Percentiles rank a stretch among this genome's conserved stretches.
Conservation (phyloP, 257 asterid species). For the Lycium ferocissimum region DNA sequence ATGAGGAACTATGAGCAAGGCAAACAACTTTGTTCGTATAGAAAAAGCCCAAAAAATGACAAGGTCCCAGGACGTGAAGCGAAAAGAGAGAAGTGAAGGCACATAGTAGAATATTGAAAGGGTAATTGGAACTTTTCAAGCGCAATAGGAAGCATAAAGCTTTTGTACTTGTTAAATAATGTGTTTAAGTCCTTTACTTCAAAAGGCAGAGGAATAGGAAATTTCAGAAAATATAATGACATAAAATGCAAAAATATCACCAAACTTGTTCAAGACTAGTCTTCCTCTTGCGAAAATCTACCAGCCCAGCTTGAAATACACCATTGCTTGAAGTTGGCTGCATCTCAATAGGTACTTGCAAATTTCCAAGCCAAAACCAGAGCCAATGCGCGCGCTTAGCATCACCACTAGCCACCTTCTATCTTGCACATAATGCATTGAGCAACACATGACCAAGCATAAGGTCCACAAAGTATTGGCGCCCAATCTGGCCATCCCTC, state of each 20-base stretch:
- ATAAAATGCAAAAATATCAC: neutral
- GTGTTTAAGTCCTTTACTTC: neutral
- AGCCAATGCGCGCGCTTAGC: neutral
- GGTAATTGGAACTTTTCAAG: neutral
- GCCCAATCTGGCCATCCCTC: conserved; percentile 90
- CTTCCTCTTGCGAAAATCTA: neutral
- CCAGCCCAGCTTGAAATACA: neutral
- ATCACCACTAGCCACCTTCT: neutral
- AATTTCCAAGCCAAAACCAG: neutral
- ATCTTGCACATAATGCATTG: conserved; percentile 58
- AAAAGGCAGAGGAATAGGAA: neutral
- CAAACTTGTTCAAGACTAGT: neutral
- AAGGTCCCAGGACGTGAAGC: neutral
- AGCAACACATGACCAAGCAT: conserved; percentile 89
- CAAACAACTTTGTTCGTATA: too few species aligned
- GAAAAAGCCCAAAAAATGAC: too few species aligned
- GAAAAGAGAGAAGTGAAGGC: neutral
- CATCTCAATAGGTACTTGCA: neutral
- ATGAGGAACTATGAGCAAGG: too few species aligned
- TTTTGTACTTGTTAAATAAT: neutral
- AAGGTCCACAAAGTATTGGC: conserved; percentile 89
- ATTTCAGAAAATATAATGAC: neutral
- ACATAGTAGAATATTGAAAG: neutral
- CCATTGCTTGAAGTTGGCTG: neutral
- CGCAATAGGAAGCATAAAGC: neutral